Percentiles rank a stretch among this genome's conserved stretches.
Evolutionary conservation across 768 basidiomycete species (phyloP).

Genomic region (Lactifluus volemus): DNA sequence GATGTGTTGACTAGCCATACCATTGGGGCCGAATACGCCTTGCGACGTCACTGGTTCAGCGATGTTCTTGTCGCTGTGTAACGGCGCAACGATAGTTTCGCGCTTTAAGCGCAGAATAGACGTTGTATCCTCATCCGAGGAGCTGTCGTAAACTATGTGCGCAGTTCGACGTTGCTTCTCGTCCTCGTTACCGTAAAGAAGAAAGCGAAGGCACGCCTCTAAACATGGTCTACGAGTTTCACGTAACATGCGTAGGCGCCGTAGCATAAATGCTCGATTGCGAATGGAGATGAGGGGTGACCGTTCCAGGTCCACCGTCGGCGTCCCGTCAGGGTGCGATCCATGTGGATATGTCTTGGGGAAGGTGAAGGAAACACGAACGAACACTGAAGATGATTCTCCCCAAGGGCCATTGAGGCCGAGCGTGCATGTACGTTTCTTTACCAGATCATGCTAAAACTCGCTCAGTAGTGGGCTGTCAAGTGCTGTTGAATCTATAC

Average conservation of each 20-base stretch:
- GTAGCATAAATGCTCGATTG: constrained; percentile 69
- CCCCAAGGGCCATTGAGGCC: constrained; percentile 90
- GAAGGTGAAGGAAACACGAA: constrained; percentile 84
- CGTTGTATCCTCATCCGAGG: constrained; percentile 54
- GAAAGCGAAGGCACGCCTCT: constrained; percentile 72
- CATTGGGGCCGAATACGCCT: constrained; percentile 83
- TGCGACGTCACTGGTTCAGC: constrained; percentile 83
- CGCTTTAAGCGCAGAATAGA: constrained; percentile 31
- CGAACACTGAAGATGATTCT: constrained; percentile 73
- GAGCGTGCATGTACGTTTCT: constrained; percentile 73
- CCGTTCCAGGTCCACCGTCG: constrained; percentile 74
- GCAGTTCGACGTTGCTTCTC: constrained; percentile 34
- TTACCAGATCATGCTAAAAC: constrained; percentile 53
- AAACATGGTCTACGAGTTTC: constrained; percentile 74
- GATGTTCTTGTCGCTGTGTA: constrained; percentile 65
- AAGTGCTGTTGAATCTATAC: constrained; percentile 28
- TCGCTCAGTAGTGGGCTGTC: not conserved
- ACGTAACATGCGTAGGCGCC: constrained; percentile 63
- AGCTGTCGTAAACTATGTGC: constrained; percentile 49
- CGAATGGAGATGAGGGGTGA: constrained; percentile 72
- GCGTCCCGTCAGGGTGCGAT: constrained; percentile 52
- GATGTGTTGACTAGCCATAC: constrained; percentile 31
- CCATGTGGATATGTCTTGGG: constrained; percentile 72
- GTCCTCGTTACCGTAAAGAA: constrained; percentile 63
- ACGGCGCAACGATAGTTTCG: constrained; percentile 43